Evolutionary conservation across 2,329 filamentous ascomycete genomes (phyloP), one percentile per base, ranked within the genome.

Genomic region (Nemania diffusa): DNA sequence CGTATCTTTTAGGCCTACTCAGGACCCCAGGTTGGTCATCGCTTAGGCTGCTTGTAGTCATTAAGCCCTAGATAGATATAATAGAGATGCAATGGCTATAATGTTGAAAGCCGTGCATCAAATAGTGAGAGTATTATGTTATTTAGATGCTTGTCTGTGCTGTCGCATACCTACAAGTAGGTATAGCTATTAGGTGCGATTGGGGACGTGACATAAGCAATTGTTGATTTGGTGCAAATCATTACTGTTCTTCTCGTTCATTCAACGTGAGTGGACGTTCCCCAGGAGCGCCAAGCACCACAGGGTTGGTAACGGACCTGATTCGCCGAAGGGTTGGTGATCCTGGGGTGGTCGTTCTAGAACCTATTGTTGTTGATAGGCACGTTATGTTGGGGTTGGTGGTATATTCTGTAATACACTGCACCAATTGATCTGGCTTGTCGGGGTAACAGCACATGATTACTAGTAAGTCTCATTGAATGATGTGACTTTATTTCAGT

Each of bases 241-340:
- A 59, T 64, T 67, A 67, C 65, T 67, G 42, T 67, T 60, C 60
- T 56, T 51, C 17, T 24, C 27, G 8, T 24, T 13, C 40, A 27
- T 29, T 20, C 26, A 26, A 27, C 42, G 17, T 20, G 3, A 57
- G 34, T 34, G 24, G 40, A 40, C 13, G 34, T 24, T 29, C 7
- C 44, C 8, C n/a, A 8, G 24, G 13, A 58, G 9, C 20, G 32
- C 37, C 37, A 37, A 55, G 20, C n/a, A n/a, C 37, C 48, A 50
- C 22, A 24, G 20, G 42, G 42, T 7, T 20, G 32, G 29, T 29
- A 42, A 26, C 20, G n/a, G 8, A 27, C 42, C 13, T 50, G 40
- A 56, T 64, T 64, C 20, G 59, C n/a, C 42, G 40, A 15, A 44
- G n/a, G 29, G 2, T 22, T 15, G 34, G 44, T 52, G 15, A 48